Percentiles rank a stretch among this genome's conserved stretches.
Evolutionary conservation across 371 early-diverging fungal genomes (phyloP).

Genomic region (Nematocida sp.): DNA sequence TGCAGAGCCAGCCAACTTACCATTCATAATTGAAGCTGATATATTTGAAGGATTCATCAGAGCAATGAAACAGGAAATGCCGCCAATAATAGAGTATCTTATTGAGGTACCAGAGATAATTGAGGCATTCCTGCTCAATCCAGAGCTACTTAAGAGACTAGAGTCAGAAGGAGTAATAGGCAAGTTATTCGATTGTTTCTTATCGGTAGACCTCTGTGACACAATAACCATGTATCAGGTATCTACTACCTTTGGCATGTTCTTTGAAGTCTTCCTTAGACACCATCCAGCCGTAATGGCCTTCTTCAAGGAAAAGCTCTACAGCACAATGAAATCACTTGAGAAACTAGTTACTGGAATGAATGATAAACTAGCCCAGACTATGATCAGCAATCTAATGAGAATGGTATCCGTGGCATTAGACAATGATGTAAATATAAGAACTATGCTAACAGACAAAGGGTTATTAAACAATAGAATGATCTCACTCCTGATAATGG

Average conservation of each 20-base stretch:
- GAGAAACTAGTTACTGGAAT: background rate
- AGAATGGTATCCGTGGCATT: slow-evolving; percentile 4
- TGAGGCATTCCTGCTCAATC: slow-evolving; percentile 29
- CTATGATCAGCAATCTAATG: slow-evolving; percentile 21
- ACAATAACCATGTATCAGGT: slow-evolving; percentile 7
- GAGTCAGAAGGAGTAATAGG: slow-evolving; percentile 5
- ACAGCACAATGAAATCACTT: slow-evolving; percentile 9
- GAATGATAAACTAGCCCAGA: background rate
- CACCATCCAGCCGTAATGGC: slow-evolving; percentile 7
- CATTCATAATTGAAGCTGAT: slow-evolving; percentile 32
- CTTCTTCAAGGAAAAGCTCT: slow-evolving; percentile 3
- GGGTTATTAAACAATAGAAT: background rate
- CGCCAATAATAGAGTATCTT: slow-evolving; percentile 8
- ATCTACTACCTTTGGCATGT: slow-evolving; percentile 8
- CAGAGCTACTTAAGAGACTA: slow-evolving; percentile 14
- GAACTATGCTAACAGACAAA: slow-evolving; percentile 3
- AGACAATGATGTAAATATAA: slow-evolving; percentile 9
- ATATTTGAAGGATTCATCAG: slow-evolving; percentile 39
- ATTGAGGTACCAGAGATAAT: slow-evolving; percentile 8
- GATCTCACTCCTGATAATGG: background rate
- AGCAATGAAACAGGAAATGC: slow-evolving; percentile 18
- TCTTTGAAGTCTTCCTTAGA: slow-evolving; percentile 22
- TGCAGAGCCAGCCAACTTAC: slow-evolving; percentile 27
- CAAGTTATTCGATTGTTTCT: slow-evolving; percentile 19
- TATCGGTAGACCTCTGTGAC: slow-evolving; percentile 3